Conservation (phyloP, 2,329 filamentous ascomycete species). For the Cercospora zeina region DNA sequence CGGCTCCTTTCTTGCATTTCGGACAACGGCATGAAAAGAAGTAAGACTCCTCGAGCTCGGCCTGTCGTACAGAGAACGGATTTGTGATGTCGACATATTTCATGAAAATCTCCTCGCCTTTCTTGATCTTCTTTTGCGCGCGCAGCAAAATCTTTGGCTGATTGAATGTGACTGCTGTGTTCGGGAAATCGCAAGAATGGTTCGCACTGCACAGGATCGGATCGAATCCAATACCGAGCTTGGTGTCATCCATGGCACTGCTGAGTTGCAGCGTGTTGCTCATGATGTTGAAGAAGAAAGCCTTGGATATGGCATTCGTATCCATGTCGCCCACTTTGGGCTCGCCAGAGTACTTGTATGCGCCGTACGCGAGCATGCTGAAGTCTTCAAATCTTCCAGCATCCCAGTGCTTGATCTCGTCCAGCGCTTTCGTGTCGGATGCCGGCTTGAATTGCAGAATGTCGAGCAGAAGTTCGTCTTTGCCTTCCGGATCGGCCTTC, state of each 20-base stretch:
- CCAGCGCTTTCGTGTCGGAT: conserved; percentile 46
- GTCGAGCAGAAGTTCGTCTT: conserved; percentile 31
- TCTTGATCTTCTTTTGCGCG: conserved; percentile 54
- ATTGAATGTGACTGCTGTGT: conserved; percentile 60
- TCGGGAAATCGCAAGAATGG: conserved; percentile 61
- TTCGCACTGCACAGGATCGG: conserved; percentile 58
- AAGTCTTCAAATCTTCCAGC: conserved; percentile 52
- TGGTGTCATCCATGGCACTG: conserved; percentile 54
- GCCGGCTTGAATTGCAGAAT: conserved; percentile 33
- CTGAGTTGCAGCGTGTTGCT: conserved; percentile 61
- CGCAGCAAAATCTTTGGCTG: conserved; percentile 53
- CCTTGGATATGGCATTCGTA: conserved; percentile 18
- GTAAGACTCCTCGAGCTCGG: conserved; percentile 56
- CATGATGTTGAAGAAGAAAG: conserved; percentile 48
- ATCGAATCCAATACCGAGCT: conserved; percentile 61
- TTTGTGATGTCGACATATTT: conserved; percentile 62
- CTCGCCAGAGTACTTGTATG: conserved; percentile 53
- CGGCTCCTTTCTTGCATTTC: conserved; percentile 49
- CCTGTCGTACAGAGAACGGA: conserved; percentile 53
- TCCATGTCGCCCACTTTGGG: conserved; percentile 32
- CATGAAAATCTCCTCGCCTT: conserved; percentile 60
- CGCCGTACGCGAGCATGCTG: conserved; percentile 55
- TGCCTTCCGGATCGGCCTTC: conserved; percentile 31
- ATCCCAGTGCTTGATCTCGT: conserved; percentile 48
- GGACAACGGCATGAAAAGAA: conserved; percentile 60